Percentiles rank a stretch among this genome's conserved stretches.
Conservation (phyloP, 1,139 yeast genomes). For the Lodderomyces margitis region DNA sequence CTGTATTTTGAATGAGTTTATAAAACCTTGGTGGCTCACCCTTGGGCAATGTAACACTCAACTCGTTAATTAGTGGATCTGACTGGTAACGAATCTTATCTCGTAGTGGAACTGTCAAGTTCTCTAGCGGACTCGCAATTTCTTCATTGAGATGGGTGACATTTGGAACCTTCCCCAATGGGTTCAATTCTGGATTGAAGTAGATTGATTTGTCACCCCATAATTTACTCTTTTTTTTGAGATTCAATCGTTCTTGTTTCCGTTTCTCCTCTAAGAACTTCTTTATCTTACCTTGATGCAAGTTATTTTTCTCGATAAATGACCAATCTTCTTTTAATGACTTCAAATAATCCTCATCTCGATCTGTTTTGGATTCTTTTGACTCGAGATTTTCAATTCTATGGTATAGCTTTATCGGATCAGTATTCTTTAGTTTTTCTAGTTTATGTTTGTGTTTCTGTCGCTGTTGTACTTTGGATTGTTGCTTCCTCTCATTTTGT, state of each 20-base stretch:
- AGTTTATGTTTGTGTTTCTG: slow-evolving; percentile 33
- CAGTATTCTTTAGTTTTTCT: slow-evolving; percentile 26
- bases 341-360: slow-evolving; percentile 24
- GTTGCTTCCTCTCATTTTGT: slow-evolving; percentile 38
- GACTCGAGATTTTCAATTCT: slow-evolving; percentile 28
- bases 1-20: slow-evolving; percentile 34
- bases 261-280: slow-evolving; percentile 22
- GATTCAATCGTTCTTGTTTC: slow-evolving; percentile 13
- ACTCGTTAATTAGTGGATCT: slow-evolving; percentile 29
- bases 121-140: slow-evolving; percentile 18
- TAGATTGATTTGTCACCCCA: slow-evolving; percentile 42
- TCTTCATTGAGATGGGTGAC: slow-evolving; percentile 2
- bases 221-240: slow-evolving; percentile 24
- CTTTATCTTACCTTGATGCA: slow-evolving; percentile 32
- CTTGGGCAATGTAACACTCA: slow-evolving; percentile 32
- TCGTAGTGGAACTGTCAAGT: slow-evolving; percentile 28
- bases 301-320: slow-evolving; percentile 33
- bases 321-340: slow-evolving; percentile 40
- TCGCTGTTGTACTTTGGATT: slow-evolving; percentile 36
- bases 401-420: slow-evolving; percentile 34
- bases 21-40: slow-evolving; percentile 43
- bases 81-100: slow-evolving; percentile 16
- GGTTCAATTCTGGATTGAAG: slow-evolving; percentile 48
- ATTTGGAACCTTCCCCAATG: slow-evolving; percentile 43
- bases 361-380: slow-evolving; percentile 17